These are phyloP conservation scores for Aspergillus floridensis DNA, from an alignment of 2,329 filamentous ascomycete species.

Conservation along the genomic window DNA sequence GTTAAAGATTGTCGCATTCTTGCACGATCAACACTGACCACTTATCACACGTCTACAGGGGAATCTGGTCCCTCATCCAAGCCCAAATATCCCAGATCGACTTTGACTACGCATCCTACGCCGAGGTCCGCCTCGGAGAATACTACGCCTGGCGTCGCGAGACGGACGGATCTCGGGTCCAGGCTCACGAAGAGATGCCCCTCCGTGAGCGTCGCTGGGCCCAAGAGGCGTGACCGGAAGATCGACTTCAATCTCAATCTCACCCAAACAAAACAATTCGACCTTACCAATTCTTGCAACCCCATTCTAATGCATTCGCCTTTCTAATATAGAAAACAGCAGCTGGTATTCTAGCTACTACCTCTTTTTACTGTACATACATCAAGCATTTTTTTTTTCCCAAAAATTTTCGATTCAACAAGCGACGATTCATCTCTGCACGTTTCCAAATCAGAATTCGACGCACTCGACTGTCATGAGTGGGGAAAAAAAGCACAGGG, in stretches of 20 bases:
- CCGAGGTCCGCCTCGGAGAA: constrained; percentile 79
- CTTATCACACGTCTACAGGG: constrained; percentile 58
- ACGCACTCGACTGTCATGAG: background rate
- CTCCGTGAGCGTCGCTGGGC: constrained; percentile 80
- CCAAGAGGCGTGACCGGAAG: constrained; percentile 44
- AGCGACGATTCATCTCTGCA: background rate
- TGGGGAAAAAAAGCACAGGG: background rate
- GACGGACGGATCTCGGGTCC: constrained; percentile 59
- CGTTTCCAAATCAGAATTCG: background rate
- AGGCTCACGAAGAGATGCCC: constrained; percentile 59
- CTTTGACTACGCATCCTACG: constrained; percentile 93
- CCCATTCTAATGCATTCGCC: background rate
- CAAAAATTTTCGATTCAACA: background rate
- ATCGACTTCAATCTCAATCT: no score
- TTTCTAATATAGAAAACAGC: background rate
- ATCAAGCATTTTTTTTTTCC: background rate
- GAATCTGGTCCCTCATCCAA: constrained; percentile 94
- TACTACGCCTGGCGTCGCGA: constrained; percentile 91
- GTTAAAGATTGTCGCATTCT: no score
- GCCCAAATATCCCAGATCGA: constrained; percentile 91
- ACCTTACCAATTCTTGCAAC: background rate
- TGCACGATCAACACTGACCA: background rate
- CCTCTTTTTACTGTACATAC: background rate
- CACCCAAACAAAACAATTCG: background rate
- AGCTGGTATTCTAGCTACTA: background rate